A percentile compares a stretch with the other conserved stretches of the same genome.
phyloP scores from a whole-genome alignment of 305 asterid genomes.

The Fraxinus sp. region DNA sequence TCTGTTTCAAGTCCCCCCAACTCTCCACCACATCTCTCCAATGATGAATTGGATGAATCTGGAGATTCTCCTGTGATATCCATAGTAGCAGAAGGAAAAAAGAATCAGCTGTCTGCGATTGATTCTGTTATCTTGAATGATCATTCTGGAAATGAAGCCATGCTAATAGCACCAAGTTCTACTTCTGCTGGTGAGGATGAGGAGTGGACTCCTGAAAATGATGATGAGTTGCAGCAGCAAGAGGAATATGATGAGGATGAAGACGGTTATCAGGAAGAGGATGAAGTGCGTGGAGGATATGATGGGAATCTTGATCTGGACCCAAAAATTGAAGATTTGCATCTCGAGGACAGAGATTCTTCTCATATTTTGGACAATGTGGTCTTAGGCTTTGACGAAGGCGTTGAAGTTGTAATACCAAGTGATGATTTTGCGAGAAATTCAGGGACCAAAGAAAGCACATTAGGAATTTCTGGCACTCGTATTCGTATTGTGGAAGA shows the following conservation, averaged over 20 bases:
- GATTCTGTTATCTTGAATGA: conserved; percentile 44
- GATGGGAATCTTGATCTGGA: conserved; percentile 59
- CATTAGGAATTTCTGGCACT: conserved; percentile 47
- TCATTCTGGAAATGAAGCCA: conserved; percentile 42
- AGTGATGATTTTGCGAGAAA: conserved; percentile 71
- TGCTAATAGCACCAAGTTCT: conserved; percentile 42
- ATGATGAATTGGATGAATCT: conserved; percentile 90
- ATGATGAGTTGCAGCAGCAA: conserved; percentile 64
- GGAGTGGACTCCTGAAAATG: conserved; percentile 79
- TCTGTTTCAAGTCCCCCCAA: conserved; percentile 95
- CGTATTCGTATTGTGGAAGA: conserved; percentile 40
- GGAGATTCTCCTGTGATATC: conserved; percentile 64
- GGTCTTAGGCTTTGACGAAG: conserved; percentile 90
- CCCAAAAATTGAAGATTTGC: conserved; percentile 59
- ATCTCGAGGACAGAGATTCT: conserved; percentile 53
- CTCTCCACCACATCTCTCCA: conserved; percentile 91
- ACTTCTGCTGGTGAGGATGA: conserved; percentile 71
- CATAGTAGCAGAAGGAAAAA: conserved; percentile 45
- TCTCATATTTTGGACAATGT: conserved; percentile 61
- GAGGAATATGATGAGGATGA: conserved; percentile 95
- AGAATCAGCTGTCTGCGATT: conserved; percentile 32
- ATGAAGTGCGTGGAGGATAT: conserved; percentile 76
- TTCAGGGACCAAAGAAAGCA: conserved; percentile 45
- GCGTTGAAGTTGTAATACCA: conserved; percentile 85
- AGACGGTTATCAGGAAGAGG: conserved; percentile 87